A percentile compares a stretch with the other conserved stretches of the same genome.
Conservation (phyloP, 2,329 filamentous ascomycete species). For the Phaeomoniella chlamydospora region DNA sequence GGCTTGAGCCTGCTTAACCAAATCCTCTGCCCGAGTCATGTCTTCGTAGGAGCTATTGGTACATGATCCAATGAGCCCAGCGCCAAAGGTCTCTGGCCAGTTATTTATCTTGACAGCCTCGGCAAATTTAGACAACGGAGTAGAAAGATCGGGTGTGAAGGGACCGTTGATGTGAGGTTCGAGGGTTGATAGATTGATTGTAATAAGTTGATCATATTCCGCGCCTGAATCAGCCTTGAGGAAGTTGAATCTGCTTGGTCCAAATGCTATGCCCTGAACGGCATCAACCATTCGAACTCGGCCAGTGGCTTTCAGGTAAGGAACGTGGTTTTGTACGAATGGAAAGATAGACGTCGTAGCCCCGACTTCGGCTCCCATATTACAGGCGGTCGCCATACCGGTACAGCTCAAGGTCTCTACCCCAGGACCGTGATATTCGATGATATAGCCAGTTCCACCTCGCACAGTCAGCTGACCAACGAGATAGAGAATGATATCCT, state of each 20-base stretch:
- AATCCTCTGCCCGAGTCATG: constrained; percentile 87
- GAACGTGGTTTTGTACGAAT: constrained; percentile 67
- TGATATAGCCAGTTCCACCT: constrained; percentile 84
- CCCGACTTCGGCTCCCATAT: constrained; percentile 81
- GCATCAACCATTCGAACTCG: constrained; percentile 55
- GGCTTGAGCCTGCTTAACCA: constrained; percentile 78
- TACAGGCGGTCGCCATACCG: constrained; percentile 82
- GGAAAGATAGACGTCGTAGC: constrained; percentile 95
- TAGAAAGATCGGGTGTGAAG: constrained; percentile 90
- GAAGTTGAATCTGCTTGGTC: constrained; percentile 45
- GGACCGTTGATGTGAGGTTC: constrained; percentile 97
- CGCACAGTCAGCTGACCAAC: constrained; percentile 83
- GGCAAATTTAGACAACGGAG: constrained; percentile 80
- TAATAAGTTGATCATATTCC: constrained; percentile 80
- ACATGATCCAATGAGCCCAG: constrained; percentile 91
- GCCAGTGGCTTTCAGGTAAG: constrained; percentile 78
- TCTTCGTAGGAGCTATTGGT: constrained; percentile 98
- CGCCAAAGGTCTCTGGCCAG: constrained; percentile 85
- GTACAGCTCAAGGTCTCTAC: constrained; percentile 81
- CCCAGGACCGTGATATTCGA: constrained; percentile 86
- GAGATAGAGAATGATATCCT: constrained; percentile 85
- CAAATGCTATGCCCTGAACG: constrained; percentile 45
- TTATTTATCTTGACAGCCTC: constrained; percentile 67
- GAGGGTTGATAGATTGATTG: constrained; percentile 75
- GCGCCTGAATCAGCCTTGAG: constrained; percentile 68